Base-by-base conservation (phyloP, 441 rosid genomes). In the Gossypium trilobum region DNA sequence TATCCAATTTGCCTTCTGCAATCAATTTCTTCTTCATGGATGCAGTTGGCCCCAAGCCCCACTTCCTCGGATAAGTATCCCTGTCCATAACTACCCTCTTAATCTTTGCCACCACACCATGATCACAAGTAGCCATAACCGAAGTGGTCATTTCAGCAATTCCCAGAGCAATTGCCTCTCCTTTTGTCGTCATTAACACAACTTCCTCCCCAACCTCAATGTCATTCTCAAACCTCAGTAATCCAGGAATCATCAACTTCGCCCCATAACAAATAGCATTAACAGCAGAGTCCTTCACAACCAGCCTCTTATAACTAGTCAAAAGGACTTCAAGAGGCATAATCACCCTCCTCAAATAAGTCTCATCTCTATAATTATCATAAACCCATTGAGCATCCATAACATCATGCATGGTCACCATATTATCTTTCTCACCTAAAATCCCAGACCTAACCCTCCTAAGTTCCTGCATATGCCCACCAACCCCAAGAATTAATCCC, bases 131-230 rank as follows among this genome's bases (percentile, higher is more conserved):
- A 4, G 98, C 98, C 83, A 93, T 93, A 25, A 91, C 94, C 0
- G 97, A 92, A 2, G 98, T 93, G 0, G 98, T 93, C 98, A 93
- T 93, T 85, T 91, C 97, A 0, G 98, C 98, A 39, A 91, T 86
- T 3, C 98, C 97, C 75, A 93, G 60, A 4, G 98, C 97, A 75
- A 93, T 48, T 0, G 98, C 98, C 83, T 91, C 98, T 10, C 98
- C 98, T 73, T 93, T 93, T 0, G 97, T 91, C 14, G 98, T 91
- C 97, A 93, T 93, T 64, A 93, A 56, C 66, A 93, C 97, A 6
- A 93, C 89, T 73, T 93, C 98, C 65, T 88, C 96, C 9, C 97
- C 97, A 7, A 82, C 85, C 81, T 91, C 97, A 10, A 93, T 85
- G 23, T 93, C 98, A 73, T 91, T 91, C 85, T 93, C 98, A 16